Base-by-base conservation (phyloP, 306 rosid species). In the Cicer pinnatifidum region DNA sequence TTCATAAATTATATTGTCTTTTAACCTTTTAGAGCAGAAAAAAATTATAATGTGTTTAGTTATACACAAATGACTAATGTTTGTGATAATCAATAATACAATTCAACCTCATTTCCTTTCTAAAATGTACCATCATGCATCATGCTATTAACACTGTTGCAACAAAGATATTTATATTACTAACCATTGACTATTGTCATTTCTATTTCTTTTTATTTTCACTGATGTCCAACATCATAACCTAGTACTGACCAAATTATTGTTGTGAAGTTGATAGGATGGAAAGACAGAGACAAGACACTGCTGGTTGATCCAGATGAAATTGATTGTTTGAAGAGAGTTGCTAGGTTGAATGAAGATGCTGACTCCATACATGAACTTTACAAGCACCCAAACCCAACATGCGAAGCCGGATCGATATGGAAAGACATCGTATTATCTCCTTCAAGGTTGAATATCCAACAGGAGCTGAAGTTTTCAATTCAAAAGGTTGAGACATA, bases 391-490 rank as follows among this genome's bases (percentile, higher is more conserved):
- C 97, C 97, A 0, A 92, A 86, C 78, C 97, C 99, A 57, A 85
- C 87, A 47, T 84, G 84, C 73, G 87, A 87, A 83, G 83, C 81
- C 8, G 97, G 96, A 28, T 90, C 99, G 0, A 78, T 95, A 67
- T 95, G 97, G 97, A 95, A 92, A 83, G 99, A 92, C 77, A 91
- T 92, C 67, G 96, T 90, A 13, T 84, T 92, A 45, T 95, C 97
- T 19, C 96, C 97, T 75, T 91, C 97, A 72, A 90, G 97, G 82
- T 11, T 88, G 77, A 83, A 88, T 80, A 85, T 91, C 68, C 99
- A 90, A 70, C 83, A 90, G 41, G 97, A 91, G 83, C 93, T 94
- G 17, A 91, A 88, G 93, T 84, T 73, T 80, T 85, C 93, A 85
- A 90, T 94, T 80, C 85, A 88, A 76, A 94, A 84, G 83, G 85